Base-by-base conservation (phyloP, 2,329 filamentous ascomycete species). In the Fusarium poae region DNA sequence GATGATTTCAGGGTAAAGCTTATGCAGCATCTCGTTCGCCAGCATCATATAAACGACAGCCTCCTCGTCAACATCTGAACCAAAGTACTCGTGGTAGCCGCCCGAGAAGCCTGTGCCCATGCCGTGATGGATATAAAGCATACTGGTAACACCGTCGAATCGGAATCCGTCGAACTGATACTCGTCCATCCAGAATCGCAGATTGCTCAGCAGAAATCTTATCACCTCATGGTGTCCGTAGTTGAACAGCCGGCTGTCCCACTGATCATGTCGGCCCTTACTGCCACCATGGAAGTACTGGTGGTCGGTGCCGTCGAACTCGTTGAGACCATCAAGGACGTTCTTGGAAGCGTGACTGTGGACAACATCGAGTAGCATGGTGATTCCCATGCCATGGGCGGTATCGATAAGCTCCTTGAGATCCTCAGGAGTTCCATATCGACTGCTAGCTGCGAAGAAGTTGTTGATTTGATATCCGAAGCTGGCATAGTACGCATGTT, bases 271-370 rank as follows among this genome's bases (percentile, higher is more conserved):
- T 54, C 88, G 88, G 29, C 96, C 96, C 79, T 91, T 96, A 27
- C 81, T 84, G 35, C 96, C 96, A 56, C 86, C 90, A 72, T 99
- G 96, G 84, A 99, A 99, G 82, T 99, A 99, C 57, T 94, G 91
- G 76, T 97, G 93, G 77, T 98, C 96, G 11, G 92, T 93, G 48
- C 94, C 94, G 79, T 99, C 96, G 75, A 99, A 97, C 84, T 94
- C 89, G 79, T 99, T 99, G 70, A 99, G 82, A 1, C 96, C 96
- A 76, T 99, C 96, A 5, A 97, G 84, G 1, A 97, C 94, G 73
- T 99, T 99, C 85, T 98, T 99, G 40, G 94, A 97, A 18, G 96
- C 96, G 79, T 99, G 96, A 72, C 94, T 97, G 82, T 99, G 96
- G 6, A 99, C 96, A 11, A 99, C 92, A 77, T 99, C 96, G 21